Evolutionary conservation across 345 rosid species (phyloP), one percentile per base, ranked within the genome.

Genomic region (Punica granatum): DNA sequence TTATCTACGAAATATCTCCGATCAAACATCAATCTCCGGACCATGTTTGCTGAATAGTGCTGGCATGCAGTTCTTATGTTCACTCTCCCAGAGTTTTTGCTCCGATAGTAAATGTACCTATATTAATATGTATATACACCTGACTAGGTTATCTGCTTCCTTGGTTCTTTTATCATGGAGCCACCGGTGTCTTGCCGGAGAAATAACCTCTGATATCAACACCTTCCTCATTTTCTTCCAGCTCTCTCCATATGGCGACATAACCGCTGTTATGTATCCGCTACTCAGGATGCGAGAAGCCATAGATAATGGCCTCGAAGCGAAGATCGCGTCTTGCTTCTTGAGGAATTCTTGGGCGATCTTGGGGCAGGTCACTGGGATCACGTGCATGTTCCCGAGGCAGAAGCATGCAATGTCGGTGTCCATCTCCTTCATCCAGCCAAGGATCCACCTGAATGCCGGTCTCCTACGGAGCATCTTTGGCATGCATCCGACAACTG

Each of bases 191-290:
- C 70, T 76, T 32, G 67, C 63, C 0, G 68, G 61, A 13, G 70
- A 71, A 32, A 78, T 15, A 0, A 80, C 11, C 41, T 80, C 81
- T 3, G 76, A 42, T 12, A 70, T 70, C 35, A 81, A 25, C 60
- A 77, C 75, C 58, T 48, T 81, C 69, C 78, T 74, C 87, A 77
- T 83, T 70, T 81, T 84, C 76, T 66, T 71, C 85, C 79, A 77
- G 14, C 81, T 83, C 43, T 76, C 77, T 19, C 77, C 79, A 37
- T 63, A 59, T 0, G 81, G 75, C 16, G 78, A 28, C 16, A 18
- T 5, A 0, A 60, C 64, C 19, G 72, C 54, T 0, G 83, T 58
- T 21, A 67, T 30, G 73, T 62, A 69, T 1, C 79, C 70, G 13
- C 71, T 54, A 32, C 74, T 76, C 0, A 67, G 35, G 16, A 39